Conservation (phyloP, 345 rosid genomes). For the Rhizophora mangle region DNA sequence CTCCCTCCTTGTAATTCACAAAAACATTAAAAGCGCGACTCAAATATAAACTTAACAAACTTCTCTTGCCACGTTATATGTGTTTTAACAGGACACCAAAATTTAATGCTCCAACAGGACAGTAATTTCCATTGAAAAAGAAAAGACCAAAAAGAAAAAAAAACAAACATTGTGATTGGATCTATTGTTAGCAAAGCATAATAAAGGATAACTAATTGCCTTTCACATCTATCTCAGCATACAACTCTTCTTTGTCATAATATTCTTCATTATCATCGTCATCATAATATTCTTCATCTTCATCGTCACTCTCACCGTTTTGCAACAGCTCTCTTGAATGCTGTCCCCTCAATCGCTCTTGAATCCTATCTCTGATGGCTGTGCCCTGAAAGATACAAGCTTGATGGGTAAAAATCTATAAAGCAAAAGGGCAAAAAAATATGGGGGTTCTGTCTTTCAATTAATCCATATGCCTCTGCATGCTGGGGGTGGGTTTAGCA, state of each 20-base stretch:
- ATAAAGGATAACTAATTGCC: conserved; percentile 18
- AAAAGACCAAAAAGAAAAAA: no score
- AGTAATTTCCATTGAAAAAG: no score
- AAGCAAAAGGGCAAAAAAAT: background rate
- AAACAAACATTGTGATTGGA: background rate
- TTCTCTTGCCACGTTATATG: background rate
- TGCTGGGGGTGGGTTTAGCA: no score
- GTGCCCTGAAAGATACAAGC: conserved; percentile 51
- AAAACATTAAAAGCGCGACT: background rate
- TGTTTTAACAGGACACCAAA: conserved; percentile 2
- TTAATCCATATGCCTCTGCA: background rate
- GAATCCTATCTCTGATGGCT: conserved; percentile 80
- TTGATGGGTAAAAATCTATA: background rate
- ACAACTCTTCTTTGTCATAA: conserved; percentile 36
- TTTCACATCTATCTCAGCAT: conserved; percentile 34
- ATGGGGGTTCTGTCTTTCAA: background rate
- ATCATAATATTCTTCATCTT: conserved; percentile 24
- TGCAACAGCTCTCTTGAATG: conserved; percentile 28
- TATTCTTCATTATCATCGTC: conserved; percentile 14
- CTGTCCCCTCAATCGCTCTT: conserved; percentile 66
- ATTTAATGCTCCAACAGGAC: background rate
- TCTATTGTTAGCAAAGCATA: conserved; percentile 8
- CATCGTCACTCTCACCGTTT: conserved; percentile 32
- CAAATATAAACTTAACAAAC: conserved; percentile 12
- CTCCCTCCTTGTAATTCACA: background rate